Conservation (phyloP, 1,284 basidiomycete genomes). For the Sutorius eximius region DNA sequence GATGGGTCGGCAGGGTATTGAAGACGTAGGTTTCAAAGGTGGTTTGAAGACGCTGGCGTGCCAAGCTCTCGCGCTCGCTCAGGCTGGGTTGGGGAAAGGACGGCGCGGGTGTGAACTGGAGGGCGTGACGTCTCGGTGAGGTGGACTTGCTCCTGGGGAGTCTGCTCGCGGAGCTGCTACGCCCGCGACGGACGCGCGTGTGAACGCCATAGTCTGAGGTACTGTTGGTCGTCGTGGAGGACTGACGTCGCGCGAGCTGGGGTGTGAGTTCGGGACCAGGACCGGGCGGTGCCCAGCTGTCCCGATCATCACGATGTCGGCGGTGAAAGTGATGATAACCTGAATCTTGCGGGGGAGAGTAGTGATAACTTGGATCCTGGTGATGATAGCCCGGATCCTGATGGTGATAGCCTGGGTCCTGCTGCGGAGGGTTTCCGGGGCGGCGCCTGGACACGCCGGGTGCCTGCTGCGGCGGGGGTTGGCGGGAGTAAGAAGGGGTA, state of each 20-base stretch:
- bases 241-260: constrained; percentile 16
- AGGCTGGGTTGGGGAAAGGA: constrained; percentile 22
- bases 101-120: constrained; percentile 14
- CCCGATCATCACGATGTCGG: constrained; percentile 27
- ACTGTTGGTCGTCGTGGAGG: constrained; percentile 20
- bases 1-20: constrained; percentile 25
- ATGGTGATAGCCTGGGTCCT: constrained; percentile 10
- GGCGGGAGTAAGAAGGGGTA: constrained; percentile 5
- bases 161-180: constrained; percentile 22
- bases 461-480: constrained; percentile 9
- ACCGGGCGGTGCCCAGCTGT: constrained; percentile 13
- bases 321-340: constrained; percentile 11
- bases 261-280: constrained; percentile 16
- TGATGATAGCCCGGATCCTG: constrained; percentile 10
- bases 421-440: constrained; percentile 6
- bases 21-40: constrained; percentile 29
- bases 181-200: constrained; percentile 16
- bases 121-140: constrained; percentile 23
- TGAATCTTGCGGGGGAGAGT: constrained; percentile 12
- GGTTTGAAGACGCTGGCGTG: constrained; percentile 21
- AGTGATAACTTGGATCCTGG: no score
- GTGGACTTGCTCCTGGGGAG: constrained; percentile 17
- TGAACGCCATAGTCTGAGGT: constrained; percentile 19
- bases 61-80: constrained; percentile 20
- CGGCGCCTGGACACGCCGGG: constrained; percentile 17